Base-by-base conservation (phyloP, 1,139 yeast genomes). In the Nakaseomyces glabratus region DNA sequence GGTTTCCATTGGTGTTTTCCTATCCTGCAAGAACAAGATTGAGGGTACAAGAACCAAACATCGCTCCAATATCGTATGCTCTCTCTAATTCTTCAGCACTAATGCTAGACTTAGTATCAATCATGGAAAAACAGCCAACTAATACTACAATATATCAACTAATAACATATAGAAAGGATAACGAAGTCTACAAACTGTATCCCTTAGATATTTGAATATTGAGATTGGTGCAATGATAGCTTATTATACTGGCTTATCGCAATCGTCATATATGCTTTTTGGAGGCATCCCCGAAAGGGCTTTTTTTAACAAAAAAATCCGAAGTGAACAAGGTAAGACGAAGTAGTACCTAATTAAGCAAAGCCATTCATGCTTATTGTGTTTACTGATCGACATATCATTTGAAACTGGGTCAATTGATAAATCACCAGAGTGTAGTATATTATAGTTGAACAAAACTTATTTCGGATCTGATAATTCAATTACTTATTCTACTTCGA, bases 1-100 rank as follows among this genome's bases (percentile, higher is more conserved):
- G 42, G 20, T 49, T 41, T 26, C 58, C 59, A 9, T 28, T 54
- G 23, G 49, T 52, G 2, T 54, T 54, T 25, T 51, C 54, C 5
- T 33, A 28, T 12, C 24, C 34, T 2, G 40, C 49, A 4, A 46
- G 58, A 32, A 35, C 35, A 4, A 44, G 48, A 6, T 38, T 51
- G 10, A 28, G 28, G 17, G 23, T 36, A 11, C 54, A 51, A 31
- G 52, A 51, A 28, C 24, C 34, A 1, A 40, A 46, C 6, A 33
- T 52, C 8, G 52, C 48, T 0, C 46, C 51, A 7, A 38, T 54
- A 11, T 51, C 58, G 3, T 46, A 48, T 29, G 39, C 49, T 8
- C 28, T 54, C 32, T 40, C 42, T 4, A 36, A 39, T 18, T 39
- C 49, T 4, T 40, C 53, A 1, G 34, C 39, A 4, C 31, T 54